phyloP scores from a whole-genome alignment of 306 rosid genomes.

The Betula pendula region DNA sequence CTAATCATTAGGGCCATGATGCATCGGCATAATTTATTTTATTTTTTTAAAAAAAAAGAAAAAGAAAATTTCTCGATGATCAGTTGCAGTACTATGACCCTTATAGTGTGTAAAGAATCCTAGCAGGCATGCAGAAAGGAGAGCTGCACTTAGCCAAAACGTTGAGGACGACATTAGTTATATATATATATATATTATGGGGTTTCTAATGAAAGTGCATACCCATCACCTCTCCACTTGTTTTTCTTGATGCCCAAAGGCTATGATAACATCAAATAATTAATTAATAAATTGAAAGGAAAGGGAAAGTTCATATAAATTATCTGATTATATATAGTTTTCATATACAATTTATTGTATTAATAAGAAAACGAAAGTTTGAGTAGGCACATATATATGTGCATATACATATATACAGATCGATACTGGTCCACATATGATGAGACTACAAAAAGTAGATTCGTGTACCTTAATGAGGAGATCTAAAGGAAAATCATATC shows the following conservation, averaged over 20 bases:
- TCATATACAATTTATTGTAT: background rate
- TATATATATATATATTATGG: background rate
- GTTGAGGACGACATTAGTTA: background rate
- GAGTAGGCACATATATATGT: background rate
- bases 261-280: background rate
- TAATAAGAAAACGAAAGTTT: background rate
- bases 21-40: conserved; percentile 18
- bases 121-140: conserved; percentile 25
- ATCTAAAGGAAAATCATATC: background rate
- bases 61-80: conserved; percentile 5
- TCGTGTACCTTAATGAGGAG: conserved; percentile 5
- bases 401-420: background rate
- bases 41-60: background rate
- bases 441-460: background rate
- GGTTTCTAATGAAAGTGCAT: background rate
- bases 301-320: background rate
- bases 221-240: background rate
- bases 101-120: conserved; percentile 19
- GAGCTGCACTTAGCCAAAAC: conserved; percentile 17
- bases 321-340: background rate
- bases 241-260: conserved; percentile 14
- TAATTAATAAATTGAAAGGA: conserved; percentile 3
- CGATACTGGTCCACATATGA: background rate
- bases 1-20: conserved; percentile 50
- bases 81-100: conserved; percentile 28